phyloP scores from a whole-genome alignment of 176 grass and related monocot genomes.

The Rhynchospora pubera region DNA sequence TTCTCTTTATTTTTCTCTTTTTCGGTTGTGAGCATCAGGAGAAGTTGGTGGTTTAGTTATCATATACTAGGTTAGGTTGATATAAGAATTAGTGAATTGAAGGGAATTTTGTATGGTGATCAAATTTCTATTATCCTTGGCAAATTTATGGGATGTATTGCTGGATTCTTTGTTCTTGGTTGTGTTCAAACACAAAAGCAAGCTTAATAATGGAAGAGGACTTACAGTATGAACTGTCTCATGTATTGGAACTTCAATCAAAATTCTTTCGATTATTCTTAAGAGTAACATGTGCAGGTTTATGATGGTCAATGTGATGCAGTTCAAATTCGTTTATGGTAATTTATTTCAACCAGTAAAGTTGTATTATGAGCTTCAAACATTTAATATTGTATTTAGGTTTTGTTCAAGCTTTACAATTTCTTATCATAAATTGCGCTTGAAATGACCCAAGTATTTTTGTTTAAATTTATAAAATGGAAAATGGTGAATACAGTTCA shows the following conservation, averaged over 20 bases:
- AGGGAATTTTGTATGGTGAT: background rate
- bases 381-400: background rate
- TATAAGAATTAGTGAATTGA: background rate
- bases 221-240: background rate
- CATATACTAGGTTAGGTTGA: slow-evolving; percentile 7
- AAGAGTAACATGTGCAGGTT: background rate
- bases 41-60: background rate
- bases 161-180: background rate
- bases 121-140: background rate
- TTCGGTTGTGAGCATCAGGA: background rate
- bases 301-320: too few relatives aligned
- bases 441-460: background rate
- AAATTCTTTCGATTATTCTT: background rate
- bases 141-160: background rate
- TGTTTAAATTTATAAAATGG: background rate
- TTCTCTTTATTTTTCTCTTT: background rate
- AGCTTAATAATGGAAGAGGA: background rate
- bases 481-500: background rate
- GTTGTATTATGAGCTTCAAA: background rate
- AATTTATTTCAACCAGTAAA: background rate
- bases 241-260: background rate
- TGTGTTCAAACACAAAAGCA: background rate
- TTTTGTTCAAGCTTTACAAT: background rate
- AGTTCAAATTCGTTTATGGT: background rate
- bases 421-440: background rate